Base-by-base conservation (phyloP, 257 asterid genomes). In the Solanum okadae region DNA sequence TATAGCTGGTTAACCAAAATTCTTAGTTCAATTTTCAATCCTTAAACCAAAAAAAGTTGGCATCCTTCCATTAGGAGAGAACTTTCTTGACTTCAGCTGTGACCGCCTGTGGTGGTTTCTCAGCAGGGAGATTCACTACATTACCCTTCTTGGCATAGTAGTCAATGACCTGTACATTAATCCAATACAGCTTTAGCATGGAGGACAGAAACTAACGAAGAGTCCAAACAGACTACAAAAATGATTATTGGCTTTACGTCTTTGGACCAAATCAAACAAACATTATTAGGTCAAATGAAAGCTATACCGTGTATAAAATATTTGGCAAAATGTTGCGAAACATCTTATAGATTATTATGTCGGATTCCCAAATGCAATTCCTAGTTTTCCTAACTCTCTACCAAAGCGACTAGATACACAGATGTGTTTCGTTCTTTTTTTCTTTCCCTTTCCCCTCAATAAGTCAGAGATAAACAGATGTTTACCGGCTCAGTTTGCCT, bases 401-500 rank as follows among this genome's bases (percentile, higher is more conserved):
- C 16, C 70, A 73, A 33, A 31, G 40, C 49, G 59, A 81, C 42
- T 67, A 38, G 59, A 82, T 70, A 85, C 71, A 23, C 93, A 67
- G 91, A 44, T 4, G 84, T 2, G 3, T 42, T 8, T 42, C 6
- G 1, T 44, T n/a, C 29, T 40, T 11, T 22, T 35, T 20, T 42
- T 25, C 84, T 40, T 40, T 22, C 81, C 81, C 27, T 20, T 22
- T 7, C 35, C 40, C 85, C 67, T 1, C 13, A 18, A 81, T 4
- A 29, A 82, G 46, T 31, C 12, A 49, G 86, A 49, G 70, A 82
- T 20, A 31, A 82, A 82, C 71, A 49, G 71, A 4, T 52, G 12
- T 29, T 31, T 82, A 97, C 99, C 87, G 98, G 98, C 89, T 94
- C 94, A 88, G 99, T 97, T 92, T 96, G 99, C 93, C 90, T 91